Percentiles rank a stretch among this genome's conserved stretches.
Evolutionary conservation across 2,329 filamentous ascomycete genomes (phyloP).

Genomic region (Curvularia sp.): DNA sequence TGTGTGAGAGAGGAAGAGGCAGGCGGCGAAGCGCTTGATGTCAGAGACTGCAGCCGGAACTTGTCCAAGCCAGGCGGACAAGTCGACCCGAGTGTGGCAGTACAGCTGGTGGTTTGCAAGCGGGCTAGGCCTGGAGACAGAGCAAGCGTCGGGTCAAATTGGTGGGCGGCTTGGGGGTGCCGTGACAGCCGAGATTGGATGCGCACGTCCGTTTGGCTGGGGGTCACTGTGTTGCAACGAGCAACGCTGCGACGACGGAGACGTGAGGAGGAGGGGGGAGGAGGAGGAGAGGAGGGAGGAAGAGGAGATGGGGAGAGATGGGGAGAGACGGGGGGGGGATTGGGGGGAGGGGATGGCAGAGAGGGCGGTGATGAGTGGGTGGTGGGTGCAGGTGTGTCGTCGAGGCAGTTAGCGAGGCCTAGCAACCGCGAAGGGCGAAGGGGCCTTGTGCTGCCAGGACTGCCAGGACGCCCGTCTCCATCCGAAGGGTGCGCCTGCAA

Average conservation of each 20-base stretch:
- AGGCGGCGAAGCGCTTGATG: slow-evolving; percentile 19
- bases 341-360: neutral
- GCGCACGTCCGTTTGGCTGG: slow-evolving; percentile 20
- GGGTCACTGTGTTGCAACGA: slow-evolving; percentile 26
- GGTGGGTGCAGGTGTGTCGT: slow-evolving; percentile 9
- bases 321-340: slow-evolving; percentile 3
- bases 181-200: slow-evolving; percentile 19
- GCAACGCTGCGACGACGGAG: slow-evolving; percentile 28
- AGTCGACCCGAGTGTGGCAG: slow-evolving; percentile 13
- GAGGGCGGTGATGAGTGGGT: slow-evolving; percentile 11
- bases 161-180: slow-evolving; percentile 17
- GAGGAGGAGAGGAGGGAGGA: slow-evolving; percentile 18
- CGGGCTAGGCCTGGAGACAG: slow-evolving; percentile 15
- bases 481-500: slow-evolving; percentile 23
- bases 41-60: slow-evolving; percentile 11
- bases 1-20: slow-evolving; percentile 11
- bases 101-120: slow-evolving; percentile 11
- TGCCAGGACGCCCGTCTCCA: slow-evolving; percentile 13
- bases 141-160: slow-evolving; percentile 19
- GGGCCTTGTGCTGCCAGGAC: slow-evolving; percentile 7
- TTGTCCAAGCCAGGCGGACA: slow-evolving; percentile 9
- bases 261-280: slow-evolving; percentile 19
- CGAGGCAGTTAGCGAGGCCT: slow-evolving; percentile 18
- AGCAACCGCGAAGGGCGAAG: slow-evolving; percentile 14
- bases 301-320: slow-evolving; percentile 9